Base-by-base conservation (phyloP, 139 green algal species). In the Coelastrella sp. region DNA sequence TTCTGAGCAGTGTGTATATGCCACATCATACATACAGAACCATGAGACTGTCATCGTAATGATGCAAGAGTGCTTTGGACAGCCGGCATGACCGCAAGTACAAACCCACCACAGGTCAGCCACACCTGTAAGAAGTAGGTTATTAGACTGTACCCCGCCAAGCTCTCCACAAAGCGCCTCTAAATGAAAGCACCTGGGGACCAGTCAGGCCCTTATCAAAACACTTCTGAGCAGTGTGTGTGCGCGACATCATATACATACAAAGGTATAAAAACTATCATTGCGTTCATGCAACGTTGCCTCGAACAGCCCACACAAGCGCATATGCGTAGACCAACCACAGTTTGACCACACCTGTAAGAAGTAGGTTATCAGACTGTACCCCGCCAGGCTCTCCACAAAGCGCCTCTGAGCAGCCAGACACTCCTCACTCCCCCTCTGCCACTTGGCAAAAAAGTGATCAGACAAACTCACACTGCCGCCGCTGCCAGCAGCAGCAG, bases 141-240 rank as follows among this genome's bases (percentile, higher is more conserved):
- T 54, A 97, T 96, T n/a, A 99, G 93, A 13, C 96, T 96, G 93
- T 99, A 99, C 23, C 85, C 93, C 2, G 94, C 93, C 22, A 96
- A 71, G 92, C 93, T 97, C 94, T 99, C 98, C 3, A 97, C 97
- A 90, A 99, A 99, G 65, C 95, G 95, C 4, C 96, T 93, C 95
- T 99, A 97, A 23, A 47, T 47, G 32, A 47, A 47, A 47, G 32
- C 32, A 47, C 32, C 32, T 47, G 0, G 32, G 1, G 32, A 47
- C 32, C 32, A 47, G 32, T 47, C 32, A 47, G 32, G 32, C 32
- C 32, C 32, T 47, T 47, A 47, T 47, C 32, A 47, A 47, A 47
- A 47, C 32, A 47, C 32, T 47, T 47, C 32, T 47, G 32, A 47
- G 32, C 32, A 47, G 32, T 47, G 32, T 47, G 32, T 47, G 1